Evolutionary conservation across 306 rosid genomes (phyloP).

Genomic region (Dalbergia cultrata): DNA sequence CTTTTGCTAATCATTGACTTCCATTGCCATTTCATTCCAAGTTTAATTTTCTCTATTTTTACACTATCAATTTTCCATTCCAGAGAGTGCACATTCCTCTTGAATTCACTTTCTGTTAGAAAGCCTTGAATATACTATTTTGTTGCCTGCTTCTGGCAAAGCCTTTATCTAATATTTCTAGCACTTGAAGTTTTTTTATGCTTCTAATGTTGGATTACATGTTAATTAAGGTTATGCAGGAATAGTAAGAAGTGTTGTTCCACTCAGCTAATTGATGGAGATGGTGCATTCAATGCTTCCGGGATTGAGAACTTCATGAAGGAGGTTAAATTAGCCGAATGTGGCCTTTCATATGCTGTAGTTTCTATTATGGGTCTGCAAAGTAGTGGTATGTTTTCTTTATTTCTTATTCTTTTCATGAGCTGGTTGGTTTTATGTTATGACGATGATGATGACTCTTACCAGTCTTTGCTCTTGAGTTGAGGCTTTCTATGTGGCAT

Average conservation of each 20-base stretch:
- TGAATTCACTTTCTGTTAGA: constrained; percentile 11
- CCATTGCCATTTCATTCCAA: constrained; percentile 2
- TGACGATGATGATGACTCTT: not conserved
- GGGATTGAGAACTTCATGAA: constrained; percentile 78
- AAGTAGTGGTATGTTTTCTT: constrained; percentile 80
- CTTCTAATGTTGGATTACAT: not conserved
- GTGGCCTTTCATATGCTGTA: constrained; percentile 90
- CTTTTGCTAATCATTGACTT: constrained; percentile 23
- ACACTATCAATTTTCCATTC: constrained; percentile 11
- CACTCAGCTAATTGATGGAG: constrained; percentile 93
- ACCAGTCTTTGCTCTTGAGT: not conserved
- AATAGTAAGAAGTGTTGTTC: constrained; percentile 60
- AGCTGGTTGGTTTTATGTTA: not conserved
- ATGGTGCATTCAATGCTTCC: constrained; percentile 73
- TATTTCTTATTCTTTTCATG: constrained; percentile 26
- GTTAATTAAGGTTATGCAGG: constrained; percentile 49
- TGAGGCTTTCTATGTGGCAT: constrained; percentile 7
- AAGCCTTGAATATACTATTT: not conserved
- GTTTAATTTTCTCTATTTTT: not conserved
- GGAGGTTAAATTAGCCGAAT: constrained; percentile 73
- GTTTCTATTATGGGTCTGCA: constrained; percentile 97
- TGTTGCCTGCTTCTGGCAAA: not conserved
- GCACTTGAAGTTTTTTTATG: constrained; percentile 3
- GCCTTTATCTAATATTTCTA: not conserved
- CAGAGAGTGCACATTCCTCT: not conserved